These are phyloP conservation scores for Ceratobasidium papillatum DNA, from an alignment of 1,284 basidiomycete genomes.

Conservation along the genomic window DNA sequence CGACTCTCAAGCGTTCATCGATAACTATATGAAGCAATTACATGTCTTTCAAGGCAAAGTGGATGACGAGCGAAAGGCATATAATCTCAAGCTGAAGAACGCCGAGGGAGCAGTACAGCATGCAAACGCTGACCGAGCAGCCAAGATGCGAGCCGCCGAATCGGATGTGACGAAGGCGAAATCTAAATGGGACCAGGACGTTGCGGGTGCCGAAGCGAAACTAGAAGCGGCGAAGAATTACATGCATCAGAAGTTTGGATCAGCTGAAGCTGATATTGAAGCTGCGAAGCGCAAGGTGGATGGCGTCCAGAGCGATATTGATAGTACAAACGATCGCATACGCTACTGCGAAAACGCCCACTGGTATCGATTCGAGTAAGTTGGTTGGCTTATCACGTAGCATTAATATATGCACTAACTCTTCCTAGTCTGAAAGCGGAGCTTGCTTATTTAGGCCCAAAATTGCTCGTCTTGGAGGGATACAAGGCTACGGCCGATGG, in stretches of 20 bases:
- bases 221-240: not conserved
- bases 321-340: not conserved
- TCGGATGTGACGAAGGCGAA: not conserved
- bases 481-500: not conserved
- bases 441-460: not conserved
- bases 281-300: not conserved
- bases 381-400: not conserved
- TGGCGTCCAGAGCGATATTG: conserved; percentile 1
- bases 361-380: conserved; percentile 3
- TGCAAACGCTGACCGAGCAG: not conserved
- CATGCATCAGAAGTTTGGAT: not conserved
- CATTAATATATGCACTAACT: not conserved
- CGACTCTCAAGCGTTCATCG: not conserved
- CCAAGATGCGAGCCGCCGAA: not conserved
- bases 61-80: not conserved
- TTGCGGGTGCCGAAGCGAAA: not conserved
- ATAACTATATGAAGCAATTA: not conserved
- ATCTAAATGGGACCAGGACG: not conserved
- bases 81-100: not conserved
- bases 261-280: not conserved
- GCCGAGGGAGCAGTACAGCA: not conserved
- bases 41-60: not conserved
- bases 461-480: not conserved
- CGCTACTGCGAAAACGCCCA: not conserved
- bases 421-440: not conserved